Evolutionary conservation across 805 yeast genomes (phyloP), one percentile per base, ranked within the genome.

Genomic region (Geotrichum ghanense): DNA sequence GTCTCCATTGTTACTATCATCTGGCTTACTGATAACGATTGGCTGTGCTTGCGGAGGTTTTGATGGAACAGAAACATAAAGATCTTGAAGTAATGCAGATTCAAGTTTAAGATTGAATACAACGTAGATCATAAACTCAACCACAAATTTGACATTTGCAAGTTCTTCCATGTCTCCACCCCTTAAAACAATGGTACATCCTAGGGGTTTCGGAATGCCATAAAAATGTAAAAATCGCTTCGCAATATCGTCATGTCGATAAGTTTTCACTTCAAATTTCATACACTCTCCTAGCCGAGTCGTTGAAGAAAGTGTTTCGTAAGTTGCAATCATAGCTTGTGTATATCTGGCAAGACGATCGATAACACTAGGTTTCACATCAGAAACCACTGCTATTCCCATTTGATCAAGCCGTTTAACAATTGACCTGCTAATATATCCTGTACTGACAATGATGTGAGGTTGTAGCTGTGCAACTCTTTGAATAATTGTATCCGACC

Each of bases 121-220:
- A 0, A 82, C 83, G 42, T 84, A 83, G 1, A 84, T 74, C 78
- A 89, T 73, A 48, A 90, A 81, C 53, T 85, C 94, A 2, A 83
- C 71, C 1, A 88, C 82, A 45, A 81, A 79, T 60, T 92, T 92
- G 20, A 89, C 73, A 45, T 77, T 76, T 45, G 77, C 70, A 47
- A 90, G 64, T 0, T 71, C 58, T 1, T 77, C 82, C 44, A 73
- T 76, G 53, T 75, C 73, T 1, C 78, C 82, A 1, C 97, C 98
- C 46, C 97, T 69, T n/a, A 92, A 62, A 12, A 85, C 68, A n/a
- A 90, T 74, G 0, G 97, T 88, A 34, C 89, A 81, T 0, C 98
- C 98, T 0, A 81, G 63, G 37, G 75, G 76, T 7, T 73, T 69
- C 31, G 80, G 79, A 52, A 89, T 79, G 0, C 96, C 97, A 1